Evolutionary conservation across 352 stramenopile species (phyloP).

Genomic region (Blastocystis sp.): DNA sequence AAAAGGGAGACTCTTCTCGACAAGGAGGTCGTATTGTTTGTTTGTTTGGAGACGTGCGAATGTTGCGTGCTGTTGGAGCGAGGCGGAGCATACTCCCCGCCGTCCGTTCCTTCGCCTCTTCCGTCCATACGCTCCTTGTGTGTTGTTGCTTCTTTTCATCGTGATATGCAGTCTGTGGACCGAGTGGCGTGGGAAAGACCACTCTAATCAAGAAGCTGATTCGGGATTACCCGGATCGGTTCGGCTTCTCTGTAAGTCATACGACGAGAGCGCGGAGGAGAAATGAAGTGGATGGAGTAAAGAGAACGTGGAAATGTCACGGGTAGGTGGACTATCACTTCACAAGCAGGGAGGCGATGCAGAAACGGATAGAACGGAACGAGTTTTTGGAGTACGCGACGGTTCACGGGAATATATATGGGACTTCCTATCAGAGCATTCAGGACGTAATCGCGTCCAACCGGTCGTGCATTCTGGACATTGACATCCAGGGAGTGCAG

Average conservation of each 20-base stretch:
- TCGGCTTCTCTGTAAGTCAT: conserved; percentile 86
- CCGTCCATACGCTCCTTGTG: conserved; percentile 16
- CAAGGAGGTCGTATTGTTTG: not conserved
- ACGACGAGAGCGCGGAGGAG: conserved; percentile 77
- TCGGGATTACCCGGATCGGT: conserved; percentile 78
- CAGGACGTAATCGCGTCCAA: conserved; percentile 77
- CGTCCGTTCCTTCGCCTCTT: not conserved
- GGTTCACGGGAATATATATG: conserved; percentile 86
- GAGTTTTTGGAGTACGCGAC: conserved; percentile 83
- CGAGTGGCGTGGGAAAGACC: conserved; percentile 85
- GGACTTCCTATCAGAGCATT: conserved; percentile 80
- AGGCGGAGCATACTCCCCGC: no score
- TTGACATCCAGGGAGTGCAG: conserved; percentile 84
- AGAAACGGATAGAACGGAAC: conserved; percentile 78
- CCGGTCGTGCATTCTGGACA: conserved; percentile 86
- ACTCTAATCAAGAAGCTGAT: conserved; percentile 84
- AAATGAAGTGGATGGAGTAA: conserved; percentile 33
- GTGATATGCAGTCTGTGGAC: conserved; percentile 79
- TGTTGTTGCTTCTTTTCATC: not conserved
- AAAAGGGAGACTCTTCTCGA: not conserved
- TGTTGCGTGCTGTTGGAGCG: not conserved
- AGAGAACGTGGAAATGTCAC: no score
- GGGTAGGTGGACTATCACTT: conserved; percentile 83
- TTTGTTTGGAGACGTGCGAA: not conserved
- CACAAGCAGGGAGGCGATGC: conserved; percentile 77